Conservation (phyloP, 306 rosid genomes). For the Sechiopsis laciniata region DNA sequence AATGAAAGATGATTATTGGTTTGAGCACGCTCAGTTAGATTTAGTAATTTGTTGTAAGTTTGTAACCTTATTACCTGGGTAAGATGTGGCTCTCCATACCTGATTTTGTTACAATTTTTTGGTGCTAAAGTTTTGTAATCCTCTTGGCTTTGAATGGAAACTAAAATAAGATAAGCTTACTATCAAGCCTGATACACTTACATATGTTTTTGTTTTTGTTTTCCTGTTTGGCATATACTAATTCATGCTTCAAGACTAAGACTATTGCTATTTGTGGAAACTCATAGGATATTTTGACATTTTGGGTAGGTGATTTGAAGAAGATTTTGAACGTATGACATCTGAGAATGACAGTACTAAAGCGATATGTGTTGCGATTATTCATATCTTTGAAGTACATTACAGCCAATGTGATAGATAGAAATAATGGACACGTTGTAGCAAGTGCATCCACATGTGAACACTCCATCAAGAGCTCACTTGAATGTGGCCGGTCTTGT, state of each 20-base stretch:
- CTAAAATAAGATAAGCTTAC: no score
- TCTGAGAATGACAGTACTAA: constrained; percentile 49
- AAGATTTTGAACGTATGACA: background rate
- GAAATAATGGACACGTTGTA: constrained; percentile 75
- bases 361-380: constrained; percentile 73
- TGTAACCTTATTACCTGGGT: background rate
- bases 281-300: no score
- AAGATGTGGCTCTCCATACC: background rate
- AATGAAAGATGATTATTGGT: background rate
- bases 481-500: constrained; percentile 79
- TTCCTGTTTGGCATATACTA: constrained; percentile 21
- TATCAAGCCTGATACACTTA: no score
- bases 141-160: no score
- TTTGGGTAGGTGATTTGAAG: background rate
- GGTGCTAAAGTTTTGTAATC: no score
- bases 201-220: no score
- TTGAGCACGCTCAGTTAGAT: background rate
- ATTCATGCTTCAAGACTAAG: background rate
- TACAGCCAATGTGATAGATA: constrained; percentile 62
- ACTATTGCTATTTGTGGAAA: background rate
- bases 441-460: constrained; percentile 69
- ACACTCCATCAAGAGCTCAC: constrained; percentile 62
- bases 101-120: background rate
- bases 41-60: background rate
- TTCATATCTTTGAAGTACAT: constrained; percentile 83